A percentile compares a stretch with the other conserved stretches of the same genome.
phyloP scores from a whole-genome alignment of 805 yeast species.

The Candida coleopterorum region DNA sequence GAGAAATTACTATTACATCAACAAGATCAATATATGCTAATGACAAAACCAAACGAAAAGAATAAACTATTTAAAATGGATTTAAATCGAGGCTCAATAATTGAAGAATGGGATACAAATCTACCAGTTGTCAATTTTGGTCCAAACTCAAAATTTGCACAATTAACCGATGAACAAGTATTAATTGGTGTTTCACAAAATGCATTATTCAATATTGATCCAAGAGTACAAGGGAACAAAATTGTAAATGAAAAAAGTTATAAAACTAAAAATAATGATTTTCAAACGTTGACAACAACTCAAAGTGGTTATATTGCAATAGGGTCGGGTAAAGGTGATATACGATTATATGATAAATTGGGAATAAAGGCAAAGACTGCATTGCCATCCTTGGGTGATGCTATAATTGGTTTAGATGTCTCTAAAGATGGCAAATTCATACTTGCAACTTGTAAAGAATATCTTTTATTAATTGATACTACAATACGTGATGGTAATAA shows the following conservation, averaged over 20 bases:
- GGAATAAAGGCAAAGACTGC: conserved; percentile 76
- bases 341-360: conserved; percentile 65
- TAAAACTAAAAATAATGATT: conserved; percentile 46
- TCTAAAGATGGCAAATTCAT: conserved; percentile 80
- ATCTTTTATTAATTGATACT: conserved; percentile 66
- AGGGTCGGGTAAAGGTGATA: conserved; percentile 70
- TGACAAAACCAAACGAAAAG: conserved; percentile 48
- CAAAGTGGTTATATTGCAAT: conserved; percentile 71
- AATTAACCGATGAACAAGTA: conserved; percentile 67
- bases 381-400: conserved; percentile 80
- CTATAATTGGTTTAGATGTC: conserved; percentile 60
- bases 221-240: conserved; percentile 57
- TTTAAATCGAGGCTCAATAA: conserved; percentile 68
- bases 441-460: conserved; percentile 72
- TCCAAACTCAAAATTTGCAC: conserved; percentile 71
- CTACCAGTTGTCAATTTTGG: conserved; percentile 54
- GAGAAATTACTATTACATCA: conserved; percentile 69
- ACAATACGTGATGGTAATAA: conserved; percentile 56
- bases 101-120: conserved; percentile 77
- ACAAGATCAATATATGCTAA: conserved; percentile 63
- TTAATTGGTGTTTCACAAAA: conserved; percentile 65
- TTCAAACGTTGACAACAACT: conserved; percentile 65
- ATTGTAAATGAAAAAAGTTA: conserved; percentile 52
- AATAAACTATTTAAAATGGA: conserved; percentile 66
- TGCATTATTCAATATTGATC: conserved; percentile 73